Evolutionary conservation across 2,329 filamentous ascomycete genomes (phyloP), one percentile per base, ranked within the genome.

Genomic region (Talaromyces pinophilus): DNA sequence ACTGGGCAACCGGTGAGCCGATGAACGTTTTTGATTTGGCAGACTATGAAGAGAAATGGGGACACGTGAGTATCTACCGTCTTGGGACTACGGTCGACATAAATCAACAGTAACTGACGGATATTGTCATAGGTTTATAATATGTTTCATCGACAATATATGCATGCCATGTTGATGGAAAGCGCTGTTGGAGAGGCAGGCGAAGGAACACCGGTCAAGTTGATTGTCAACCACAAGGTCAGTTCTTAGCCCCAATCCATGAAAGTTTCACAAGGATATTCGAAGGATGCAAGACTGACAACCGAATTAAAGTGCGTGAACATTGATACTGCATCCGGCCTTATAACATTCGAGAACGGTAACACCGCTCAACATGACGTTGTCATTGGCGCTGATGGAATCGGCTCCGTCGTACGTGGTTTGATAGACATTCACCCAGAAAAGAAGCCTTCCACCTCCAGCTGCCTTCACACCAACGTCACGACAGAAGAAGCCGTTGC

Each of bases 111-210:
- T 5, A 4, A 25, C 33, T 57, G 11, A 57, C 13, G 13, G 11
- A 25, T 22, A 13, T 57, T 40, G 11, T 33, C 2, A 19, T 54
- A 64, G 62, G 62, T 85, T 0, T 89, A 90, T 74, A 87, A 90
- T 75, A 89, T 89, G 86, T 90, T 90, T 70, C 88, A 90, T 72
- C 81, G 88, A 0, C 86, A 89, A 71, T 83, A 90, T 68, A 90
- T 90, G 88, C 88, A 90, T 70, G 73, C 79, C 6, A 90, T 90
- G 87, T 75, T 90, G 28, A 88, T 84, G 78, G 86, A 89, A 22
- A 79, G 81, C 60, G 88, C 88, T 0, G 65, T 86, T 67, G 61
- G 55, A 8, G 81, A 83, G 7, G 80, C 82, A 54, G 87, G 87
- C 0, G 78, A 82, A 48, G 88, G 88, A 0, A 75, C 67, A 0